phyloP scores from a whole-genome alignment of 2,329 filamentous ascomycete genomes.

The Lachnellula suecica region DNA sequence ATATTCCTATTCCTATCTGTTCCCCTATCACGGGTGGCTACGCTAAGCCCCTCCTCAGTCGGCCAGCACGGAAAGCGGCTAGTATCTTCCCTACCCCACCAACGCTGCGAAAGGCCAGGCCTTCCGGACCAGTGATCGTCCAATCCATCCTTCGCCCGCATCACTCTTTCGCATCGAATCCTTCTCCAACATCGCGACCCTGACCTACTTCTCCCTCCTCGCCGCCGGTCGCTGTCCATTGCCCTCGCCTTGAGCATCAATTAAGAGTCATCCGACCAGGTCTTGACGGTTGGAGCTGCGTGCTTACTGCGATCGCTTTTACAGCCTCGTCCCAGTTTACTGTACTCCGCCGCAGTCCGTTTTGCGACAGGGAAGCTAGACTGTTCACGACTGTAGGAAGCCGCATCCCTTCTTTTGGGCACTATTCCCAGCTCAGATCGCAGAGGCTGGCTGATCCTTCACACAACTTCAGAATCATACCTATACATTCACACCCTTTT shows the following conservation, averaged over 20 bases:
- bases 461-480: constrained; percentile 25
- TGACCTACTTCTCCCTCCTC: neutral
- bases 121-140: neutral
- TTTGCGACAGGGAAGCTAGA: constrained; percentile 5
- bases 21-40: too few species aligned
- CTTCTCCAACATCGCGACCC: neutral
- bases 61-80: too few species aligned
- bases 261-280: neutral
- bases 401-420: constrained; percentile 20
- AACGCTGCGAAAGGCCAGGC: too few species aligned
- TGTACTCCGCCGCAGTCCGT: neutral
- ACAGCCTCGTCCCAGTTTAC: neutral
- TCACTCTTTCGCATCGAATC: neutral
- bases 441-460: too few species aligned
- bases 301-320: neutral
- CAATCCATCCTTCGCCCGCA: neutral
- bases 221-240: neutral
- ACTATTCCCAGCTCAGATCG: constrained; percentile 9
- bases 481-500: constrained; percentile 4
- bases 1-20: too few species aligned
- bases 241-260: neutral
- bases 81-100: too few species aligned
- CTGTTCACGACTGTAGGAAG: constrained; percentile 20
- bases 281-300: neutral
- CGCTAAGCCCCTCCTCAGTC: neutral